A percentile compares a stretch with the other conserved stretches of the same genome.
Evolutionary conservation across 129 eudicot species (phyloP).

Genomic region (Oenanthe sinensis): DNA sequence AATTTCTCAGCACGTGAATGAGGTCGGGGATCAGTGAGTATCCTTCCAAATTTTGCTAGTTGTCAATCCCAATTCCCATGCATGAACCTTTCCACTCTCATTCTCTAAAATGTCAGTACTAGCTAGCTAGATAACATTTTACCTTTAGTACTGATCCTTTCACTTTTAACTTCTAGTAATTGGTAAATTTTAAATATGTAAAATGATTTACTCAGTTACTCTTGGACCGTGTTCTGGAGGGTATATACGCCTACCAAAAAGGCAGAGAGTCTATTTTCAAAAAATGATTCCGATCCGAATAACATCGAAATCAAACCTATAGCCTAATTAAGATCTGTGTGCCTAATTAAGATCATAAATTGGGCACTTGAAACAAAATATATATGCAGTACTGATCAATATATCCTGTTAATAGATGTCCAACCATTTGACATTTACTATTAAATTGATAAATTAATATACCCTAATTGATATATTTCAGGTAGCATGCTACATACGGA

Average conservation of each 20-base stretch:
- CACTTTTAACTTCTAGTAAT: neutral
- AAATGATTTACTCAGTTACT: no score
- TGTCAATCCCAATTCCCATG: conserved; percentile 16
- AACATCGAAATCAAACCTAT: no score
- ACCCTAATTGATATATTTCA: no score
- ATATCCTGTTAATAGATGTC: neutral
- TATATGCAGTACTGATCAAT: no score
- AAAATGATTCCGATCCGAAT: no score
- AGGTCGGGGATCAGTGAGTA: conserved; percentile 14
- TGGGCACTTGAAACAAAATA: no score
- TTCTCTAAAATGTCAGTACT: neutral
- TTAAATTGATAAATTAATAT: no score
- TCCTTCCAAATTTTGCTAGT: conserved; percentile 34
- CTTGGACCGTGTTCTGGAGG: no score
- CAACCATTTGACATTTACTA: neutral
- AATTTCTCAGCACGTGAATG: conserved; percentile 27
- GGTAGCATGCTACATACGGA: neutral
- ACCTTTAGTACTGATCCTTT: neutral
- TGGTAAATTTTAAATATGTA: neutral
- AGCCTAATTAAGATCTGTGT: no score
- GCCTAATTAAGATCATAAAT: no score
- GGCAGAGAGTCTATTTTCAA: no score
- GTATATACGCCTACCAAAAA: no score
- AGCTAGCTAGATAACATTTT: neutral
- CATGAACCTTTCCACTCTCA: conserved; percentile 11